phyloP scores from a whole-genome alignment of 768 basidiomycete genomes.

The Rhizopogon roseolus region DNA sequence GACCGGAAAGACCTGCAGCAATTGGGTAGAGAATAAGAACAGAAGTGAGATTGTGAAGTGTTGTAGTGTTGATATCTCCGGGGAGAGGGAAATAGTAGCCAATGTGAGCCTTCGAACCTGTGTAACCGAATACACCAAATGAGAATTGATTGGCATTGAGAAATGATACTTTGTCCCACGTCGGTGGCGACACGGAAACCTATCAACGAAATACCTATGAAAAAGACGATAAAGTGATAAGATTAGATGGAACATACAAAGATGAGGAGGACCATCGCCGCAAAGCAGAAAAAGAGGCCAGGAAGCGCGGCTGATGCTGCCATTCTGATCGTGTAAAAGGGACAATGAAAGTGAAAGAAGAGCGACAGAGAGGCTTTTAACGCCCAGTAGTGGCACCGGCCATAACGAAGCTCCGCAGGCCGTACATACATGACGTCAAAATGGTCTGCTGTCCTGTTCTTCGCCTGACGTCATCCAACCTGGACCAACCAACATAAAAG shows the following conservation, averaged over 20 bases:
- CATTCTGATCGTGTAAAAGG: constrained; percentile 26
- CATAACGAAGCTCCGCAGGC: no score
- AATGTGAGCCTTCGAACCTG: constrained; percentile 46
- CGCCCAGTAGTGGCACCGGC: not conserved
- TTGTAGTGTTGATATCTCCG: constrained; percentile 35
- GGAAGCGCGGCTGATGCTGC: constrained; percentile 58
- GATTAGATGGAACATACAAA: constrained; percentile 44
- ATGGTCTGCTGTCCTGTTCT: no score
- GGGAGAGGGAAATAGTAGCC: constrained; percentile 50
- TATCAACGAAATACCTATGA: constrained; percentile 15
- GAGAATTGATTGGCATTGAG: constrained; percentile 47
- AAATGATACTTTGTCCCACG: constrained; percentile 70
- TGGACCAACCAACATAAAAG: no score
- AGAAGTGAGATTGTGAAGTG: constrained; percentile 68
- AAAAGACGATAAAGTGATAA: constrained; percentile 1
- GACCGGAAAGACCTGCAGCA: constrained; percentile 59
- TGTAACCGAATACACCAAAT: constrained; percentile 79
- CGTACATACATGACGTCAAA: no score
- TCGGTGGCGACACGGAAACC: constrained; percentile 71
- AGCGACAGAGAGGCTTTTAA: not conserved
- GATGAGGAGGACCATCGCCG: constrained; percentile 63
- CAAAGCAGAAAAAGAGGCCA: constrained; percentile 68
- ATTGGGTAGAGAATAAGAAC: constrained; percentile 78
- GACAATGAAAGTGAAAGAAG: not conserved
- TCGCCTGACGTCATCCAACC: no score